Base-by-base conservation (phyloP, 306 rosid species). In the Rosa chinensis region DNA sequence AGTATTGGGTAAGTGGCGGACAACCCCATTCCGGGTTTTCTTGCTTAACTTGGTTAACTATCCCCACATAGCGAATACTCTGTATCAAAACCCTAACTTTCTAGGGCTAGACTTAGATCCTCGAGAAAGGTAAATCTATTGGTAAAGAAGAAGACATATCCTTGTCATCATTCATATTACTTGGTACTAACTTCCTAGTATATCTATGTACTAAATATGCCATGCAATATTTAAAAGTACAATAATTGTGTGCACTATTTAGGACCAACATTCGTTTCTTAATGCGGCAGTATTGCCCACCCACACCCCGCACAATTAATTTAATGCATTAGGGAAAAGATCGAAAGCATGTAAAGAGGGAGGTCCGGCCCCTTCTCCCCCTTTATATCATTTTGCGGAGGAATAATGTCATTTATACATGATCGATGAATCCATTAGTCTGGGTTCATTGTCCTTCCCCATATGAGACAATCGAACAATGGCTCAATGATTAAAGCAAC, bases 11-110 rank as follows among this genome's bases (percentile, higher is more conserved):
- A 32, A 66, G n/a, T 77, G 70, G 89, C 82, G 90, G 89, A 77
- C 73, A 88, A 87, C 94, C 85, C 84, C 94, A 85, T 88, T 92
- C 97, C 94, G 91, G 90, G 74, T 85, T 89, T 91, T 87, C 75
- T 62, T 91, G 85, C 85, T 53, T 40, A 81, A 47, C 73, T 73
- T 66, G 48, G 49, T 66, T 39, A 39, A 66, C 70, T 16, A 66
- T 12, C 48, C 72, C 70, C 44, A 64, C 44, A 18, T 6, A 64
- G 44, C n/a, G 13, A 7, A 64, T 6, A 14, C 32, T 14, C 10
- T 32, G 68, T 62, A 66, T 66, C 47, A 28, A 66, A 39, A 18
- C 23, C 10, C 71, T 35, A 16, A 23, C 71, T 66, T 35, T 7
- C 42, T 3, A 40, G 8, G 23, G 48, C 21, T 20, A 10, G 35